phyloP scores from a whole-genome alignment of 768 basidiomycete genomes.

The Galerina marginata region DNA sequence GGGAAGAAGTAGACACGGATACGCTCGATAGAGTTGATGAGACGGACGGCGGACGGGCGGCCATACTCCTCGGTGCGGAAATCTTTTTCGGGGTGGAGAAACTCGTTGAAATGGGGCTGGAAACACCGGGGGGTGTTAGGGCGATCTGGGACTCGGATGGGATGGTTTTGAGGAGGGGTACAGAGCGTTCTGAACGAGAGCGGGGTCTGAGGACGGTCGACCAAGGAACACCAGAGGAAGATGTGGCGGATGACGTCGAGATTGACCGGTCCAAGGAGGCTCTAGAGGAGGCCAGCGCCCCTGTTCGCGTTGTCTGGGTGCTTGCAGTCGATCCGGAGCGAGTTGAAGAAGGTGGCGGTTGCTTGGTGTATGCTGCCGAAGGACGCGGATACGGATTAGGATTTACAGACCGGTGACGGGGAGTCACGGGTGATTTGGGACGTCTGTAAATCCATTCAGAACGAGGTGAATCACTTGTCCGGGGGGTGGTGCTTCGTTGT shows the following conservation, averaged over 20 bases:
- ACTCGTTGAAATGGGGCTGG: conserved; percentile 27
- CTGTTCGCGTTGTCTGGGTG: conserved; percentile 17
- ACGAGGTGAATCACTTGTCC: conserved; percentile 25
- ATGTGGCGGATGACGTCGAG: conserved; percentile 8
- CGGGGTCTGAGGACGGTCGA: conserved; percentile 41
- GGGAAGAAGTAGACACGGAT: conserved; percentile 27
- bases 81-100: conserved; percentile 20
- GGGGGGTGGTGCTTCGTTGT: conserved; percentile 16
- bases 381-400: conserved; percentile 33
- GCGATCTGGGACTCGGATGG: conserved; percentile 38
- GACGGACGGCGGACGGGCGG: conserved; percentile 31
- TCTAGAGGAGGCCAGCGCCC: conserved; percentile 5
- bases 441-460: conserved; percentile 56
- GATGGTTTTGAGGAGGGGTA: conserved; percentile 38
- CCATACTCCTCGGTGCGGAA: conserved; percentile 24
- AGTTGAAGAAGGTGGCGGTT: conserved; percentile 33
- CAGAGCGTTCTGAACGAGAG: conserved; percentile 37
- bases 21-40: conserved; percentile 34
- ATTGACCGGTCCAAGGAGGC: background rate
- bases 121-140: conserved; percentile 26
- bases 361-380: conserved; percentile 30
- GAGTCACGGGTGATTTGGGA: conserved; percentile 39
- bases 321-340: conserved; percentile 29
- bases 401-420: conserved; percentile 24
- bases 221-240: conserved; percentile 40